Evolutionary conservation across 2,329 filamentous ascomycete genomes (phyloP).

Genomic region (Diaporthe batatas): DNA sequence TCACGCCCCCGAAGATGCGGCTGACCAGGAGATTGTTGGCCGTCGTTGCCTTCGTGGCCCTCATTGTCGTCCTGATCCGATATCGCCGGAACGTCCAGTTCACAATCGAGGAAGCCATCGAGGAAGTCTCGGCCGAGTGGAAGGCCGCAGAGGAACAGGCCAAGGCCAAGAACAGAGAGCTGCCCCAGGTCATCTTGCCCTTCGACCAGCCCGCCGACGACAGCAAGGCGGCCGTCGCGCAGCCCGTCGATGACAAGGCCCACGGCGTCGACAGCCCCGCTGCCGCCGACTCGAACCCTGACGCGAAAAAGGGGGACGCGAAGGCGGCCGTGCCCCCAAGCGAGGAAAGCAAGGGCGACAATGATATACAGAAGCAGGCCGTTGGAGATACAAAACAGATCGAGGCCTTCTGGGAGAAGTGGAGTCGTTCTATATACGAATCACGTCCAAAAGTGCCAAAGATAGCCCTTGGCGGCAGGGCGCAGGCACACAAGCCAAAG

Average conservation of each 20-base stretch:
- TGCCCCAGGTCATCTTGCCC: conserved; percentile 41
- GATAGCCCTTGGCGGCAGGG: conserved; percentile 34
- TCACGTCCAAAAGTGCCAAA: conserved; percentile 35
- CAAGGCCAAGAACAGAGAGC: conserved; percentile 38
- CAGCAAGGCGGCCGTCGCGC: conserved; percentile 21
- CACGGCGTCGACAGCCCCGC: background rate
- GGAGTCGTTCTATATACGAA: conserved; percentile 39
- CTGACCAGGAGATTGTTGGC: conserved; percentile 39
- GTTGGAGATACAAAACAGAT: conserved; percentile 38
- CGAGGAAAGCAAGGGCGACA: conserved; percentile 5
- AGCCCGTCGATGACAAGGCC: conserved; percentile 21
- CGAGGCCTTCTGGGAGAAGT: conserved; percentile 39
- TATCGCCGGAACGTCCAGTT: conserved; percentile 41
- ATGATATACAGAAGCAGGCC: background rate
- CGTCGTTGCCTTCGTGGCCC: conserved; percentile 37
- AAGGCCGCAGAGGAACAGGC: conserved; percentile 40
- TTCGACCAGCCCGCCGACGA: conserved; percentile 26
- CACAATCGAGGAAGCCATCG: conserved; percentile 41
- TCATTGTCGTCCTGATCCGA: conserved; percentile 39
- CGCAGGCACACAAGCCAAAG: conserved; percentile 36
- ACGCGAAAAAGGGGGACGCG: conserved; percentile 14
- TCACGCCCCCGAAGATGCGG: conserved; percentile 35
- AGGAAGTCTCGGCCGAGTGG: conserved; percentile 39
- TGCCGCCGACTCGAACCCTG: background rate
- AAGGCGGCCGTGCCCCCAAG: conserved; percentile 8